Base-by-base conservation (phyloP, 805 yeast species). In the Huiozyma naganishii region DNA sequence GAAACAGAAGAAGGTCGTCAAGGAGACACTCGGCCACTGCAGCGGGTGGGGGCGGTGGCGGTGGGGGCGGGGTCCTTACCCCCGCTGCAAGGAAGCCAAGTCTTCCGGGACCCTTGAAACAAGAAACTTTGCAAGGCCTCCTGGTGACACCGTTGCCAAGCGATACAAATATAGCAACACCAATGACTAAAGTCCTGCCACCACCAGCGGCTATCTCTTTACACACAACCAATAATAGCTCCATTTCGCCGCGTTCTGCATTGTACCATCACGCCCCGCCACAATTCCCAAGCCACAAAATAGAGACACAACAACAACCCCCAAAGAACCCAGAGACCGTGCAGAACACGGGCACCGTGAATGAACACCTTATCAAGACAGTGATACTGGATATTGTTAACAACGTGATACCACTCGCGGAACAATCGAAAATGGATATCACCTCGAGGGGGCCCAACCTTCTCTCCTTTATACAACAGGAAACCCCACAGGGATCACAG, bases 1-100 rank as follows among this genome's bases (percentile, higher is more conserved):
- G 98, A 51, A 90, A 90, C 61, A 72, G 95, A 47, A 85, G 82
- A 57, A 64, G 95, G 50, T 74, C 77, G 6, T 68, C 69, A 47
- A 73, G 71, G 52, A 57, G 58, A 33, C 39, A 42, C 30, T 33
- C 23, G 7, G 34, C 9, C n/a, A 30, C 9, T 9, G 33, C 9
- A 30, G n/a, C 11, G 33, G 33, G 33, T 30, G 32, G 10, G 7
- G 32, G 10, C 32, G 10, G 9, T 29, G n/a, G n/a, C 4, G 33
- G n/a, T 30, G n/a, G n/a, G 3, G 33, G n/a, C n/a, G 33, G 23
- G 23, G 23, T 17, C 23, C 23, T 17, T 17, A 17, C 23, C 23
- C 23, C 23, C 23, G 23, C 23, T 17, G 23, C 23, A 17, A 17
- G 23, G 23, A 17, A 17, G 4, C 23, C 23, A 17, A 17, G 23